Evolutionary conservation across 768 basidiomycete species (phyloP).

Genomic region (Imleria badia): DNA sequence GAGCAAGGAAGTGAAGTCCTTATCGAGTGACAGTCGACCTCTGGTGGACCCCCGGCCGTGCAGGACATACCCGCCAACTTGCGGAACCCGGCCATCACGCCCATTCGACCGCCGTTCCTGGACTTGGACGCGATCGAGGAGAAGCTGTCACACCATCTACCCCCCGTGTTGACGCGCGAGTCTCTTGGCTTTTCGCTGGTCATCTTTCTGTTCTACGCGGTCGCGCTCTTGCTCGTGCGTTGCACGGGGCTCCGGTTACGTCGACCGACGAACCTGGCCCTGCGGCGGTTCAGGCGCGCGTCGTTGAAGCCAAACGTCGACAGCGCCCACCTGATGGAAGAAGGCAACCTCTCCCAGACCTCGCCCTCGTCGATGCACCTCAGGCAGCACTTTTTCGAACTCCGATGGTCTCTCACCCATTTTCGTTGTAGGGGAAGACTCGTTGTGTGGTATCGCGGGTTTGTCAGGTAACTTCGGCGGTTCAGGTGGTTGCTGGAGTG

Average conservation of each 20-base stretch:
- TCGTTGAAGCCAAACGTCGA: conserved; percentile 33
- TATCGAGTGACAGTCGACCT: conserved; percentile 48
- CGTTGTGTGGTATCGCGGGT: no score
- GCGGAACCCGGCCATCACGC: conserved; percentile 51
- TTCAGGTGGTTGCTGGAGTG: no score
- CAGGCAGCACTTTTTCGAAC: no score
- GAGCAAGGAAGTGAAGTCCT: conserved; percentile 73
- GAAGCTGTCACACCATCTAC: conserved; percentile 61
- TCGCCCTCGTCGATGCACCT: conserved; percentile 18
- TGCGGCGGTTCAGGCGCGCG: conserved; percentile 45
- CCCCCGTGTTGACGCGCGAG: conserved; percentile 55
- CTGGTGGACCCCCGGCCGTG: conserved; percentile 74
- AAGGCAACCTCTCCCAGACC: conserved; percentile 28
- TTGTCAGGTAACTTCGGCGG: no score
- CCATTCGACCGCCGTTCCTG: conserved; percentile 63
- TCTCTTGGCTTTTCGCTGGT: conserved; percentile 75
- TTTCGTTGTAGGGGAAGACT: no score
- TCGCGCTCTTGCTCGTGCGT: conserved; percentile 42
- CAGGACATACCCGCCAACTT: conserved; percentile 58
- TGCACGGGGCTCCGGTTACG: conserved; percentile 57
- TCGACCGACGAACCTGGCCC: conserved; percentile 46
- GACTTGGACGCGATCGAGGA: conserved; percentile 63
- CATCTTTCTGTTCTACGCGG: conserved; percentile 53
- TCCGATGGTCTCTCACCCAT: no score
- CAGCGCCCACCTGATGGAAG: conserved; percentile 46